Conservation (phyloP, 805 yeast genomes). For the Nakazawaea laoshanensis region DNA sequence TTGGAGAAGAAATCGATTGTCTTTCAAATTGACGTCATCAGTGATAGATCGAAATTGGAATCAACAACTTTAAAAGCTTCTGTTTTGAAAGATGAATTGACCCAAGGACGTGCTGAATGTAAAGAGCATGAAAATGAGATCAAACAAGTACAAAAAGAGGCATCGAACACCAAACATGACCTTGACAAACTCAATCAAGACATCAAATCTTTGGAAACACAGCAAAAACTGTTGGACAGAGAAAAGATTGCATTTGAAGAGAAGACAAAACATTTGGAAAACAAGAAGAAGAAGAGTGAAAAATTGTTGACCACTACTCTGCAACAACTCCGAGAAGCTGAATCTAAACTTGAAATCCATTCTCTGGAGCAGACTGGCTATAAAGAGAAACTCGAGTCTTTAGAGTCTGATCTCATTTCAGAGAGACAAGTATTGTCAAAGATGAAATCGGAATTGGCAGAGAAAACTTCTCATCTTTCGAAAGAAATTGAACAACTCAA, state of each 20-base stretch:
- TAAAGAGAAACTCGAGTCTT: slow-evolving; percentile 32
- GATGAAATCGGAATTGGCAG: slow-evolving; percentile 58
- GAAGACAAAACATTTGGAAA: slow-evolving; percentile 55
- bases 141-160: slow-evolving; percentile 19
- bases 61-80: slow-evolving; percentile 27
- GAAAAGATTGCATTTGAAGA: slow-evolving; percentile 69
- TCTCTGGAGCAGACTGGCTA: slow-evolving; percentile 34
- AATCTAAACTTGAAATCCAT: slow-evolving; percentile 36
- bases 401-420: slow-evolving; percentile 33
- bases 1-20: slow-evolving; percentile 43
- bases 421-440: slow-evolving; percentile 55
- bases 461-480: slow-evolving; percentile 64
- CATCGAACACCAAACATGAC: slow-evolving; percentile 15
- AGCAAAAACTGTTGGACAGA: slow-evolving; percentile 39
- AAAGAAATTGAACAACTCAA: slow-evolving; percentile 57
- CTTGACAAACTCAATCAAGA: slow-evolving; percentile 17
- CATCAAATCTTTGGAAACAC: slow-evolving; percentile 23
- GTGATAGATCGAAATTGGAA: slow-evolving; percentile 30
- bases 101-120: slow-evolving; percentile 33
- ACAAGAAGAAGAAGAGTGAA: slow-evolving; percentile 49
- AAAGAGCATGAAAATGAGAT: slow-evolving; percentile 29
- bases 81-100: slow-evolving; percentile 31
- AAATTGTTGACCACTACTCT: slow-evolving; percentile 44
- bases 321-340: slow-evolving; percentile 33
- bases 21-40: slow-evolving; percentile 41